These are phyloP conservation scores for Aurantiochytrium sp. DNA, from an alignment of 108 stramenopile species.

Conservation along the genomic window DNA sequence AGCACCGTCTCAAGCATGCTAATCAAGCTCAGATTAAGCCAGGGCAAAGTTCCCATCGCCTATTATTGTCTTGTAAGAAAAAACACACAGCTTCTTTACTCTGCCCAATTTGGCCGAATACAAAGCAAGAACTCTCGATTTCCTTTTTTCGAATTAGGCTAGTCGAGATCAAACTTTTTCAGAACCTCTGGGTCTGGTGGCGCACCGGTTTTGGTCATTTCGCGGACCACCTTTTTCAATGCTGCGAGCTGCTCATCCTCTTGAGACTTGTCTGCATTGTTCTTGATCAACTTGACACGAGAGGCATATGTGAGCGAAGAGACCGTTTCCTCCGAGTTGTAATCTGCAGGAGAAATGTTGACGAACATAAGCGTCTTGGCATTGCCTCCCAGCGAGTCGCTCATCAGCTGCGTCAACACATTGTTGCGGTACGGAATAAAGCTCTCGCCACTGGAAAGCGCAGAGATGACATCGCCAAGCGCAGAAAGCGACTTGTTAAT, in stretches of 20 bases:
- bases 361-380: slow-evolving; percentile 69
- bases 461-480: slow-evolving; percentile 63
- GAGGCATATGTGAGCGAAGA: slow-evolving; percentile 31
- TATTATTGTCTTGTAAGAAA: too few species aligned
- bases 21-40: too few species aligned
- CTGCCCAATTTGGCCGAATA: too few species aligned
- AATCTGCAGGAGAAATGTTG: slow-evolving; percentile 62
- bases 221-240: not conserved
- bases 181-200: not conserved
- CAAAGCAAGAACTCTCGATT: too few species aligned
- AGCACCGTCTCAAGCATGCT: too few species aligned
- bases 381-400: slow-evolving; percentile 57
- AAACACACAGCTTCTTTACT: too few species aligned
- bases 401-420: slow-evolving; percentile 55
- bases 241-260: not conserved
- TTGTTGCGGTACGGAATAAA: slow-evolving; percentile 55
- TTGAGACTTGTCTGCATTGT: slow-evolving; percentile 37
- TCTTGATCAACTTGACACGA: slow-evolving; percentile 51
- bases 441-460: slow-evolving; percentile 33
- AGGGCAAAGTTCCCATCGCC: too few species aligned
- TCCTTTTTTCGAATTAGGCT: not conserved
- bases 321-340: slow-evolving; percentile 59
- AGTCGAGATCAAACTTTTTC: not conserved
- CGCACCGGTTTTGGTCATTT: not conserved
- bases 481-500: slow-evolving; percentile 65